Conservation (phyloP, 306 rosid species). For the Macrotyloma uniflorum region DNA sequence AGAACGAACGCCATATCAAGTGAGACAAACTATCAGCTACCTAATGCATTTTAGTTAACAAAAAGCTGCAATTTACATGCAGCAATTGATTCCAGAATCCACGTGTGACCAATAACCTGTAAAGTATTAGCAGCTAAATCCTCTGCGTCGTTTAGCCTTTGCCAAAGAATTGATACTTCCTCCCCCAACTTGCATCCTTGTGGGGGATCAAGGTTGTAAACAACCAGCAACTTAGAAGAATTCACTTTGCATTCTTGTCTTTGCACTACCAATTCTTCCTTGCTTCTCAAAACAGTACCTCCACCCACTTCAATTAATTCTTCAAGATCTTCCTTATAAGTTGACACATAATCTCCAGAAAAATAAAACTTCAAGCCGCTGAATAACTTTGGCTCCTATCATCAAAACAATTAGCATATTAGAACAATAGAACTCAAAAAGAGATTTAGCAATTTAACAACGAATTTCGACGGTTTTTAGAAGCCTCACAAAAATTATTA, state of each 20-base stretch:
- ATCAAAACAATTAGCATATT: conserved; percentile 28
- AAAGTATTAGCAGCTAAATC: conserved; percentile 61
- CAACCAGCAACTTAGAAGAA: conserved; percentile 54
- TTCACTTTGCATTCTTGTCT: conserved; percentile 27
- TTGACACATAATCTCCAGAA: conserved; percentile 62
- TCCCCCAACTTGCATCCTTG: conserved; percentile 77
- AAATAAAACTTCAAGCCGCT: conserved; percentile 67
- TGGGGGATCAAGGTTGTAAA: conserved; percentile 85
- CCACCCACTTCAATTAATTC: conserved; percentile 73
- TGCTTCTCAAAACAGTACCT: conserved; percentile 59
- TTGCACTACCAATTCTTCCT: conserved; percentile 51
- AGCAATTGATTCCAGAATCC: conserved; percentile 92
- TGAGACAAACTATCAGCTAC: background rate
- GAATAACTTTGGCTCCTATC: conserved; percentile 76
- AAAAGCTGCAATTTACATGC: conserved; percentile 66
- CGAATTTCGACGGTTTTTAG: background rate
- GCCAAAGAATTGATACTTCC: conserved; percentile 84
- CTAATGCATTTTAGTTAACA: conserved; percentile 46
- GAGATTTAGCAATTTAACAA: conserved; percentile 12
- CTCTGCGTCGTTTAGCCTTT: conserved; percentile 75
- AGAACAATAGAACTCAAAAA: background rate
- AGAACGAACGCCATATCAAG: conserved; percentile 6
- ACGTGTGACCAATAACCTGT: conserved; percentile 77
- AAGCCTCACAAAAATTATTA: background rate
- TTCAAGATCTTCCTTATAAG: conserved; percentile 68